Base-by-base conservation (phyloP, 2,329 filamentous ascomycete species). In the Colletotrichum euphorbiae region DNA sequence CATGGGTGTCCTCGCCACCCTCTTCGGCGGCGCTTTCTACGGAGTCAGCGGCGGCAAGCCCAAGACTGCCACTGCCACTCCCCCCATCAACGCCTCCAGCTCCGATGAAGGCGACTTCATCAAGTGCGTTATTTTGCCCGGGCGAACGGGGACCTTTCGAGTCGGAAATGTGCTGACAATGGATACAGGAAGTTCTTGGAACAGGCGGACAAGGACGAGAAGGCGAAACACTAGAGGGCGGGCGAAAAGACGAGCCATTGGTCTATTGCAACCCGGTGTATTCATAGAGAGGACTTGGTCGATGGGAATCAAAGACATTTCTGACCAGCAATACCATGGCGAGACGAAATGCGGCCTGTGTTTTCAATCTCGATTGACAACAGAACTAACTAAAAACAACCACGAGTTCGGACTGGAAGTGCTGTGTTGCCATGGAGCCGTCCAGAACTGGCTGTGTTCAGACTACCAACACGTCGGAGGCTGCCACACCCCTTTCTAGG, bases 51-150 rank as follows among this genome's bases (percentile, higher is more conserved):
- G 81, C 76, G 82, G 81, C 78, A 82, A 80, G 77, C 75, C 76
- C 72, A 69, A 77, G 72, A 50, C 24, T 13, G 79, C 79, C 71
- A 73, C 77, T 55, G 80, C 83, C 67, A 77, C 84, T 56, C 87
- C 87, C 71, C 87, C 87, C 57, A 87, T 89, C 82, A 89, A 89
- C 78, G 87, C 87, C 69, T 84, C 85, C 59, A 87, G 83, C 80
- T 82, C 86, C 74, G 87, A 89, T 76, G 87, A 89, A 82, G 86
- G 84, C 78, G 85, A 89, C 77, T 89, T 89, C 80, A 88, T 89
- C 83, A 87, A 89, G 87, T 89, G 79, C 81, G 84, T 70, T 33
- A 55, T 59, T 54, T 59, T 31, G 19, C 54, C 55, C 15, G 54
- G 33, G 12, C 33, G 33, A 19, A 28, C 12, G n/a, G 54, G 42